Conservation (phyloP, 306 rosid species). For the Sesbania bispinosa region DNA sequence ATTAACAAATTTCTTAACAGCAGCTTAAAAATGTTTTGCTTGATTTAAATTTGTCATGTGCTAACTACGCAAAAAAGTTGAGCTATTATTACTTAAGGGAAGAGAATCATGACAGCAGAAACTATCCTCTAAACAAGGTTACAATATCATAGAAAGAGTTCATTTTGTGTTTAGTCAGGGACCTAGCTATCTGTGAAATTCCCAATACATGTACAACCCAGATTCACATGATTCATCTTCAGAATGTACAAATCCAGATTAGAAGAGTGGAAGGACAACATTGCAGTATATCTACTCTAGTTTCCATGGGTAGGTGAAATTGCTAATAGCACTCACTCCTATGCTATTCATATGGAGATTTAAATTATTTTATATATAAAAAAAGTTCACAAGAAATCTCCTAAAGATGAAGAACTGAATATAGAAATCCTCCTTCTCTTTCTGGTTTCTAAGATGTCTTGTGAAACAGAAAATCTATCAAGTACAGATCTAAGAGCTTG, state of each 20-base stretch:
- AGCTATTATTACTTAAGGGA: no score
- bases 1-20: no score
- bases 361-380: background rate
- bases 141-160: background rate
- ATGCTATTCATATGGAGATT: conserved; percentile 3
- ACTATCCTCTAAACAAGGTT: conserved; percentile 11
- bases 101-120: background rate
- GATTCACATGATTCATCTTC: conserved; percentile 2
- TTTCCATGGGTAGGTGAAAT: background rate
- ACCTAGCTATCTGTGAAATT: conserved; percentile 11
- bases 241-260: background rate
- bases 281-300: background rate
- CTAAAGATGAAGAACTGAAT: conserved; percentile 47
- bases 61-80: no score
- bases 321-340: background rate
- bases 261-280: conserved; percentile 1
- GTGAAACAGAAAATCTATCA: conserved; percentile 57
- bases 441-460: conserved; percentile 41
- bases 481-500: conserved; percentile 57
- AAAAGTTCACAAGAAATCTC: conserved; percentile 32
- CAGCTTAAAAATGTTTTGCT: no score
- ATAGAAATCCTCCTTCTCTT: conserved; percentile 55
- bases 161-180: conserved; percentile 6
- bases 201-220: conserved; percentile 22
- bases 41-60: no score